phyloP scores from a whole-genome alignment of 2,329 filamentous ascomycete species.

The Chrysoporthe deuterocubensis region DNA sequence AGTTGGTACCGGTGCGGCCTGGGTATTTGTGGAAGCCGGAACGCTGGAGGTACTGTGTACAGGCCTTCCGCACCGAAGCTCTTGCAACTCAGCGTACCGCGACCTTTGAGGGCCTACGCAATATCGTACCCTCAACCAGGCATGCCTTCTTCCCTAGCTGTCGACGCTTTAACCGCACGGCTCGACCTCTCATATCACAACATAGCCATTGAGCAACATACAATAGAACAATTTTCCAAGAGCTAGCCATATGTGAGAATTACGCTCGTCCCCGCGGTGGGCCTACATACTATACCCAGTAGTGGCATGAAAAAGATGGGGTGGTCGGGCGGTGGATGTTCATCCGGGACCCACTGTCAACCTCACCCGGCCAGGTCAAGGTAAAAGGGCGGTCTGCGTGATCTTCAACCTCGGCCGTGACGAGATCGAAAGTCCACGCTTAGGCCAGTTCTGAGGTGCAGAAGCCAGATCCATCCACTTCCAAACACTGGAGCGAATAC shows the following conservation, averaged over 20 bases:
- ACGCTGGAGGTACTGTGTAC: background rate
- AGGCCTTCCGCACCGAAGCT: background rate
- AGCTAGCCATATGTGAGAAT: background rate
- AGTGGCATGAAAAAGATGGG: background rate
- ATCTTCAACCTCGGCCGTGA: constrained; percentile 7
- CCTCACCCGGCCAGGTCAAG: background rate
- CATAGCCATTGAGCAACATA: background rate
- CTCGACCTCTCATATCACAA: constrained; percentile 10
- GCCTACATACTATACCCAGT: background rate
- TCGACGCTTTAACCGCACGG: constrained; percentile 10
- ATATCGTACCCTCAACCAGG: too few species aligned
- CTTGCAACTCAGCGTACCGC: background rate
- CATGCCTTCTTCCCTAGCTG: background rate
- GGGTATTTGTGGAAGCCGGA: background rate
- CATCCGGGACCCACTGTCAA: background rate
- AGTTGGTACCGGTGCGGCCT: background rate
- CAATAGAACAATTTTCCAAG: background rate
- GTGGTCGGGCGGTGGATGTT: background rate
- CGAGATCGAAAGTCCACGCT: background rate
- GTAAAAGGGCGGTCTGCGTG: constrained; percentile 15
- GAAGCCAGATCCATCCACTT: too few species aligned
- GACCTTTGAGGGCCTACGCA: background rate
- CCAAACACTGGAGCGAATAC: background rate
- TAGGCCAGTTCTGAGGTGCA: background rate
- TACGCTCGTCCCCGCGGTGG: background rate